phyloP scores from a whole-genome alignment of 2,329 filamentous ascomycete genomes.

The Chaetoscypha palmicola region DNA sequence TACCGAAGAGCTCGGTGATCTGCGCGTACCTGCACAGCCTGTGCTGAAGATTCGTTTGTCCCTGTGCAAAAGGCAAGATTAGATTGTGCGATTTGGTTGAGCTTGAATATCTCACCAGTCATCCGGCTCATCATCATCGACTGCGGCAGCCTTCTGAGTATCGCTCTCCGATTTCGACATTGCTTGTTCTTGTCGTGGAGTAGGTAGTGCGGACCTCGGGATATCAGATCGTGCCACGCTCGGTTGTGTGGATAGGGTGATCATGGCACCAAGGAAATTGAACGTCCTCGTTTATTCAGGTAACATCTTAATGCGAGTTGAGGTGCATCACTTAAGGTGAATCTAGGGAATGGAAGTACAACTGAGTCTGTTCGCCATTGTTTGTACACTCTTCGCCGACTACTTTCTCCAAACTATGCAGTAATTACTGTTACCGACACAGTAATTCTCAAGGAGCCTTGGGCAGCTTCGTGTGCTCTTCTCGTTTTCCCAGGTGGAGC shows the following conservation, averaged over 20 bases:
- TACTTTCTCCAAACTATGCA: conserved; percentile 86
- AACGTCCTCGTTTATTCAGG: conserved; percentile 93
- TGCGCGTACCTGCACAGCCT: conserved; percentile 69
- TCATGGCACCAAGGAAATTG: conserved; percentile 61
- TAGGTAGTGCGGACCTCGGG: conserved; percentile 2
- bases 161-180: conserved; percentile 30
- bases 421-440: conserved; percentile 77
- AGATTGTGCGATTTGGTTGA: background rate
- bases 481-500: conserved; percentile 90
- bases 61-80: conserved; percentile 44
- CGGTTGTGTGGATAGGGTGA: conserved; percentile 18
- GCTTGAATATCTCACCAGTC: conserved; percentile 61
- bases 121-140: conserved; percentile 80
- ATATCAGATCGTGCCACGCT: conserved; percentile 7
- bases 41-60: conserved; percentile 97
- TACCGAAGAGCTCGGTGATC: conserved; percentile 5
- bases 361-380: conserved; percentile 85
- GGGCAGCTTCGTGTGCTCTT: conserved; percentile 78
- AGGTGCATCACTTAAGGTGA: conserved; percentile 2
- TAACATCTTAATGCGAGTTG: conserved; percentile 32
- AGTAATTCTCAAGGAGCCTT: conserved; percentile 82
- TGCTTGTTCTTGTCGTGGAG: conserved; percentile 11
- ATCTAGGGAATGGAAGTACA: conserved; percentile 79
- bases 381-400: conserved; percentile 74
- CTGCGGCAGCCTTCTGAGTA: conserved; percentile 28